Conservation (phyloP, 164 flowering plant genomes). For the Magnolia changhungtana region DNA sequence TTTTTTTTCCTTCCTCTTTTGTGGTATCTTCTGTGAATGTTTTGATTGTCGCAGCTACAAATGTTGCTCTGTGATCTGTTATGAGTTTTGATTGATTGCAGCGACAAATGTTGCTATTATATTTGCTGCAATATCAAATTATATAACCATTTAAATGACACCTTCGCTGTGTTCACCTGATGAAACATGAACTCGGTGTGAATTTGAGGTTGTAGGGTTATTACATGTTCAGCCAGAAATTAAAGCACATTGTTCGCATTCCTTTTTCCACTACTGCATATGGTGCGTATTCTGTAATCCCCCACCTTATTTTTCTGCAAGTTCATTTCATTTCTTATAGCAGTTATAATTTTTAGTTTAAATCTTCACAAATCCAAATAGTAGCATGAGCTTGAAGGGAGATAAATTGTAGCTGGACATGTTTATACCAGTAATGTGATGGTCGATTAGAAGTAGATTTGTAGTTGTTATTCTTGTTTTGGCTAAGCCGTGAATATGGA, state of each 20-base stretch:
- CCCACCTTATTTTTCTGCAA: background rate
- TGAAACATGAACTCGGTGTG: background rate
- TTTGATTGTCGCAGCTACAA: background rate
- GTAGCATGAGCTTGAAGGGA: background rate
- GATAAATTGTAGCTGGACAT: background rate
- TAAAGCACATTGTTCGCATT: slow-evolving; percentile 85
- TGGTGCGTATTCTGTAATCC: slow-evolving; percentile 44
- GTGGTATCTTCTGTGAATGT: background rate
- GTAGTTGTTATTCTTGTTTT: background rate
- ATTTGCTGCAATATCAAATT: background rate
- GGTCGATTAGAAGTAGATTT: background rate
- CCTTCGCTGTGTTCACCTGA: slow-evolving; percentile 4
- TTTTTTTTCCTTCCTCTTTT: background rate
- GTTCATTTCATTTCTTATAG: background rate
- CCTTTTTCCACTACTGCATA: slow-evolving; percentile 84
- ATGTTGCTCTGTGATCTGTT: background rate
- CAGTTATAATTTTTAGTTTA: too few relatives aligned
- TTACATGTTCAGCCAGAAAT: slow-evolving; percentile 91
- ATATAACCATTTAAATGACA: background rate
- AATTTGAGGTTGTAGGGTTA: slow-evolving; percentile 68
- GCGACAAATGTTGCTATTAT: background rate
- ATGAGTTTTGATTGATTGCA: background rate
- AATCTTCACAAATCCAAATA: background rate
- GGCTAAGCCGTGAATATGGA: background rate
- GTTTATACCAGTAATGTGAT: background rate